Evolutionary conservation across 495 filamentous ascomycete species (phyloP).

Genomic region (Cetradonia linearis): DNA sequence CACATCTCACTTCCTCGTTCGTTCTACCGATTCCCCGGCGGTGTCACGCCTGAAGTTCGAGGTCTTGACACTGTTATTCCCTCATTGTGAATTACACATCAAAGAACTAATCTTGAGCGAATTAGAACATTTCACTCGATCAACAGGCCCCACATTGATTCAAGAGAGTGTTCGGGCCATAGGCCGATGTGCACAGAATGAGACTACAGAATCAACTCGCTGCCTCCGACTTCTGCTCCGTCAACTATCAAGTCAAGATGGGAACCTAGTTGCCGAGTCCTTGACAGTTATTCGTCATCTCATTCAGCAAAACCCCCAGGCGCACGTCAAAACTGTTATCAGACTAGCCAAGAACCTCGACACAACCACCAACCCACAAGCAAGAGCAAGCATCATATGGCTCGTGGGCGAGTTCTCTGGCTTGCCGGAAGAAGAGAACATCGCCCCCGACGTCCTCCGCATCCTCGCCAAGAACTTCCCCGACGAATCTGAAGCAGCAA

Average conservation of each 20-base stretch:
- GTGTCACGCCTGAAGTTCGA: slow-evolving; percentile 89
- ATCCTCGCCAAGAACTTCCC: slow-evolving; percentile 76
- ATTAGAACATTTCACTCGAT: slow-evolving; percentile 80
- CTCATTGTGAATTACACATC: slow-evolving; percentile 59
- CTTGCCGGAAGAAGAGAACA: slow-evolving; percentile 64
- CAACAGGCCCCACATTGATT: slow-evolving; percentile 65
- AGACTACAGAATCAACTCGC: slow-evolving; percentile 54
- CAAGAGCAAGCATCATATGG: slow-evolving; percentile 91
- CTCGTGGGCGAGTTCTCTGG: slow-evolving; percentile 91
- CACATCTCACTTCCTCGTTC: slow-evolving; percentile 76
- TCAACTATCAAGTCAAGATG: slow-evolving; percentile 76
- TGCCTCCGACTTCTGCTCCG: slow-evolving; percentile 73
- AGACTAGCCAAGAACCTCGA: slow-evolving; percentile 88
- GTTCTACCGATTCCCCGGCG: slow-evolving; percentile 66
- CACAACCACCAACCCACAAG: slow-evolving; percentile 68
- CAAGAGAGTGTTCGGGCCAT: slow-evolving; percentile 84
- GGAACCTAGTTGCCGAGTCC: slow-evolving; percentile 78
- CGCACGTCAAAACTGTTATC: slow-evolving; percentile 71
- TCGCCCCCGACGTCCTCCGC: slow-evolving; percentile 87
- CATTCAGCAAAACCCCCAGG: slow-evolving; percentile 77
- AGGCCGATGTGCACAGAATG: slow-evolving; percentile 79
- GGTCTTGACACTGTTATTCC: slow-evolving; percentile 78
- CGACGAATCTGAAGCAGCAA: slow-evolving; percentile 73
- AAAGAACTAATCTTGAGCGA: slow-evolving; percentile 84
- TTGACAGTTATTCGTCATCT: slow-evolving; percentile 89